Conservation (phyloP, 176 grass and related monocot species). For the Lolium multiflorum region DNA sequence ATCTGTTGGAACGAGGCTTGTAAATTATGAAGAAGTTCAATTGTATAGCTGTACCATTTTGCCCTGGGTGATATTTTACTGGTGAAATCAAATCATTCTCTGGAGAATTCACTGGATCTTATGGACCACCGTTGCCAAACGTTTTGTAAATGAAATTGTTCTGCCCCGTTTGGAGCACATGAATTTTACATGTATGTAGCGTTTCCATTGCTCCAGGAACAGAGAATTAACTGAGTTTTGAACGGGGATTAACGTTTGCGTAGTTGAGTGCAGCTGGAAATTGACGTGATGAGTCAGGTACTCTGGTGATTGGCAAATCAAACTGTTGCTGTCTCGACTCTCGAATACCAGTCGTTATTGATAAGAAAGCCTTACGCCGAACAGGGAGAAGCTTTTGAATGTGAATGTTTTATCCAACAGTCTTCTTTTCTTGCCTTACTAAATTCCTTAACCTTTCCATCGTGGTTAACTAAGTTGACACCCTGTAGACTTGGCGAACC, state of each 20-base stretch:
- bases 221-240: neutral
- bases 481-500: too few species aligned
- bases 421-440: too few species aligned
- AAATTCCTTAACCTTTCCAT: too few species aligned
- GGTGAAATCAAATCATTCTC: conserved; percentile 19
- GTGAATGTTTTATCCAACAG: too few species aligned
- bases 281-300: too few species aligned
- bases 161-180: neutral
- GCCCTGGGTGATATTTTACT: neutral
- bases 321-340: too few species aligned
- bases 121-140: neutral
- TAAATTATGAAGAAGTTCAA: conserved; percentile 34
- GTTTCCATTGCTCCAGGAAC: neutral
- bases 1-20: conserved; percentile 15
- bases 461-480: too few species aligned
- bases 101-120: neutral
- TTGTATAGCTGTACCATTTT: conserved; percentile 45
- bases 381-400: too few species aligned
- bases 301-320: too few species aligned
- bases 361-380: too few species aligned
- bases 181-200: neutral
- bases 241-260: neutral
- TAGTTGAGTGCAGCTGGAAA: neutral
- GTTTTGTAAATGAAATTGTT: neutral
- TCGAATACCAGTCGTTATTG: too few species aligned